Evolutionary conservation across 805 yeast genomes (phyloP).

Genomic region (Phaffomyces thermotolerans): DNA sequence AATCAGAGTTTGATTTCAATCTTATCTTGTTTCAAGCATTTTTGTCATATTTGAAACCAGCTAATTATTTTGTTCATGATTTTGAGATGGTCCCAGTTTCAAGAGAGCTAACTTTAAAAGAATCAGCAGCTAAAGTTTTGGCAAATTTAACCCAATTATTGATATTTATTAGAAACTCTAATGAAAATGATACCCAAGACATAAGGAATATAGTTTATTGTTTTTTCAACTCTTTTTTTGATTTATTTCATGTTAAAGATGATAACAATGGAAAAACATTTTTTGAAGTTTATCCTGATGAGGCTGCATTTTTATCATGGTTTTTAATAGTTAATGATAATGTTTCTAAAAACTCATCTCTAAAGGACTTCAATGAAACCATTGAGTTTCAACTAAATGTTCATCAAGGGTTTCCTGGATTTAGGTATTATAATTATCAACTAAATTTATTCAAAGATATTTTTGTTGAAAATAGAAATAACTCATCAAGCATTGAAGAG

Average conservation of each 20-base stretch:
- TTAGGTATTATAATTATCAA: constrained; percentile 4
- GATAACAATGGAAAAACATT: not conserved
- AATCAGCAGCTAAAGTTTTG: constrained; percentile 12
- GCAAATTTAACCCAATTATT: constrained; percentile 13
- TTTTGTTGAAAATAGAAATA: not conserved
- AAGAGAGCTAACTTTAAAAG: constrained; percentile 7
- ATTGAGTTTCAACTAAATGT: not conserved
- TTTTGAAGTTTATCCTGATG: constrained; percentile 8
- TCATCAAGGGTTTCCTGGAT: not conserved
- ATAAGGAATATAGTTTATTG: constrained; percentile 1
- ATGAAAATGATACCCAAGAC: constrained; percentile 4
- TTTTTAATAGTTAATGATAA: constrained; percentile 9
- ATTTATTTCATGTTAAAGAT: constrained; percentile 2
- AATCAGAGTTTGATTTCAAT: constrained; percentile 14
- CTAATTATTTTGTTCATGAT: constrained; percentile 13
- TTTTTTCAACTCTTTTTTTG: constrained; percentile 6
- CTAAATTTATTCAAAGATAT: constrained; percentile 1
- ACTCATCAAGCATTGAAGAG: constrained; percentile 1
- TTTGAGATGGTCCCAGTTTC: constrained; percentile 8
- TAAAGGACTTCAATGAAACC: constrained; percentile 3
- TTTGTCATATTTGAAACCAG: constrained; percentile 14
- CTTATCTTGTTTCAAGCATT: constrained; percentile 8
- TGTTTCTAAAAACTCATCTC: not conserved
- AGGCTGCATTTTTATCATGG: constrained; percentile 8
- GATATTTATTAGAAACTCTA: constrained; percentile 9